These are phyloP conservation scores for Friedmanniomyces simplex DNA, from an alignment of 495 filamentous ascomycete species.

Conservation along the genomic window DNA sequence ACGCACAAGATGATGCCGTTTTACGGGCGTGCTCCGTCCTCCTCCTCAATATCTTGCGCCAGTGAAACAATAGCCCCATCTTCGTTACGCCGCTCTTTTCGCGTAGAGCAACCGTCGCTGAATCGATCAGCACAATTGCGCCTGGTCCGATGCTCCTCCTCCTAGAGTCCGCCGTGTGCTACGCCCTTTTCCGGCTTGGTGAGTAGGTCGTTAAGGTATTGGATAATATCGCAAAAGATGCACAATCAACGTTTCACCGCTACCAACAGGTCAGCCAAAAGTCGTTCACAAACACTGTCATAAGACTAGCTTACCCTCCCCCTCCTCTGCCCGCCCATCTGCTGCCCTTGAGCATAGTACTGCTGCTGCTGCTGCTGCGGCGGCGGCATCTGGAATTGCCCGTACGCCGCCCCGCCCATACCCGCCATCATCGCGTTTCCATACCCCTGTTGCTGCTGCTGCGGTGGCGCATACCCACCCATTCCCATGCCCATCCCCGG, in stretches of 20 bases:
- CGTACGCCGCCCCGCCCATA: slow-evolving; percentile 1
- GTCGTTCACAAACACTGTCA: background rate
- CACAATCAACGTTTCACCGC: background rate
- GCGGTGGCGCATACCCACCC: background rate
- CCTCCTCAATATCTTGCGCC: too few relatives aligned
- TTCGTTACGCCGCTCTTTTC: too few relatives aligned
- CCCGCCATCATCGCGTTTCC: background rate
- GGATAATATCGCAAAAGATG: background rate
- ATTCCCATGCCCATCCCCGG: slow-evolving; percentile 13
- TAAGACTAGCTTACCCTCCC: slow-evolving; percentile 1
- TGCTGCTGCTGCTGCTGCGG: background rate
- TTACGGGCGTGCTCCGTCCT: too few relatives aligned
- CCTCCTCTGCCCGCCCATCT: slow-evolving; percentile 11
- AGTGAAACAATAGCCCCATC: too few relatives aligned
- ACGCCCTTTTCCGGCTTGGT: too few relatives aligned
- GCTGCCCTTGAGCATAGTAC: slow-evolving; percentile 4
- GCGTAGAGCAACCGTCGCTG: too few relatives aligned
- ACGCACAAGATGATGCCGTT: too few relatives aligned
- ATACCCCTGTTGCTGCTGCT: background rate
- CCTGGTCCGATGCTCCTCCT: too few relatives aligned
- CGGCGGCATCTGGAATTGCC: slow-evolving; percentile 10
- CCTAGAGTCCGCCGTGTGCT: too few relatives aligned
- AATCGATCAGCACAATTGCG: too few relatives aligned
- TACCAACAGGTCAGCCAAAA: background rate
- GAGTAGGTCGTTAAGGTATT: background rate